phyloP scores from a whole-genome alignment of 345 rosid genomes.

The Euphorbia pulcherrima region DNA sequence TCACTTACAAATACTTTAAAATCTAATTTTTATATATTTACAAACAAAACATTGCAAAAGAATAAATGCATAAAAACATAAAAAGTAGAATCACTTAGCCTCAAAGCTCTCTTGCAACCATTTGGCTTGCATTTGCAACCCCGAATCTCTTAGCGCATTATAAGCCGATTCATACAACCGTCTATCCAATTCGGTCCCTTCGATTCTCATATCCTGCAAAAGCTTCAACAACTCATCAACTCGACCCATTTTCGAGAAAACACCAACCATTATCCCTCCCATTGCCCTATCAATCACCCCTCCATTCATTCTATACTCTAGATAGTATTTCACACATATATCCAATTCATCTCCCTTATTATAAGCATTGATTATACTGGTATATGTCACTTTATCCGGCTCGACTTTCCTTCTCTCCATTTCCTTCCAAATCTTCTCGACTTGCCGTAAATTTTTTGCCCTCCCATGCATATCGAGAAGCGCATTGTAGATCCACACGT shows the following conservation, averaged over 20 bases:
- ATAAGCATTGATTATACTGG: constrained; percentile 62
- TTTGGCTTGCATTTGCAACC: constrained; percentile 49
- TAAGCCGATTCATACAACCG: constrained; percentile 63
- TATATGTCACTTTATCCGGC: constrained; percentile 81
- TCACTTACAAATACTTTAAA: no score
- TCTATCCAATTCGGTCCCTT: constrained; percentile 53
- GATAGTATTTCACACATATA: constrained; percentile 48
- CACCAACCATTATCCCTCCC: constrained; percentile 83
- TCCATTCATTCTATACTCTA: constrained; percentile 53
- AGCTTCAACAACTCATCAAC: constrained; percentile 68
- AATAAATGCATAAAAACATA: no score
- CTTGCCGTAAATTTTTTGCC: constrained; percentile 56
- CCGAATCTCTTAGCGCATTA: constrained; percentile 76
- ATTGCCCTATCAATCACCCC: constrained; percentile 63
- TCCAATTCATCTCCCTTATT: constrained; percentile 60
- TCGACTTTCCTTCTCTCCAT: constrained; percentile 64
- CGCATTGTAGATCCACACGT: constrained; percentile 79
- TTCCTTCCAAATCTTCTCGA: constrained; percentile 80
- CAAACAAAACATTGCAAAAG: no score
- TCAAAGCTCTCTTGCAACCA: constrained; percentile 67
- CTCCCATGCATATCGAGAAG: constrained; percentile 82
- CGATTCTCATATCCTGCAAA: constrained; percentile 58
- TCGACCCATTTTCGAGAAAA: constrained; percentile 65
- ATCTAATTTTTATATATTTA: no score
- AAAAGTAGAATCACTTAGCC: constrained; percentile 13